Evolutionary conservation across 2,329 filamentous ascomycete species (phyloP), one percentile per base, ranked within the genome.

Genomic region (Allantophomopsis cytisporea): DNA sequence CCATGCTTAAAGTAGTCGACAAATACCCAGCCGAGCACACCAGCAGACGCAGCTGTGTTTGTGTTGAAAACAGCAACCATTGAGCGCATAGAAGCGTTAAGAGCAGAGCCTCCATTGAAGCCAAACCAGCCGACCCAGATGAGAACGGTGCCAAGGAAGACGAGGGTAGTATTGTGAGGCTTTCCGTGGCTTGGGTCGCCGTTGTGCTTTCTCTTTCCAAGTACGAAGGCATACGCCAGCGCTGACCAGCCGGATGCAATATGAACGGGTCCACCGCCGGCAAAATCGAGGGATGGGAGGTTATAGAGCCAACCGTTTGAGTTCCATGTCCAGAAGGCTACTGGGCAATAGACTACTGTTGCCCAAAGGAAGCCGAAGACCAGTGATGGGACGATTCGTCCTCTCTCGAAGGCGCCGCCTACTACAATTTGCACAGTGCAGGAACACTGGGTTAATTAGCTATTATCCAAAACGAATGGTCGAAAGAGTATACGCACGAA

Each of bases 251-350:
- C 75, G 1, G 65, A 71, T 2, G 74, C 68, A 39, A 80, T 75
- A 49, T 80, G 75, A 2, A 80, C 76, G 3, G 75, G 76, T 1
- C 76, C 75, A 11, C 70, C 71, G 39, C 74, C 73, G 12, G 73
- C 73, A 40, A 74, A 78, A 50, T 79, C 74, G 43, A 73, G 64
- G 3, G 1, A 69, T 65, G 77, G 50, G 2, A 80, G 64, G 16
- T 76, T 71, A 55, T 63, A 77, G 1, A 80, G 59, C 76, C 76
- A 81, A 10, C 76, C 76, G 39, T 68, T 71, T n/a, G 66, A 51
- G 49, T 80, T 80, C 76, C 76, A 81, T 4, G 73, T 76, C 74
- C 75, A 80, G 58, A 69, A 76, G 0, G 75, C 75, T 30, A 80
- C 68, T 0, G 69, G 67, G 46, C 66, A 79, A 55, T 80, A 80